Evolutionary conservation across 345 rosid species (phyloP).

Genomic region (Reutealis trisperma): DNA sequence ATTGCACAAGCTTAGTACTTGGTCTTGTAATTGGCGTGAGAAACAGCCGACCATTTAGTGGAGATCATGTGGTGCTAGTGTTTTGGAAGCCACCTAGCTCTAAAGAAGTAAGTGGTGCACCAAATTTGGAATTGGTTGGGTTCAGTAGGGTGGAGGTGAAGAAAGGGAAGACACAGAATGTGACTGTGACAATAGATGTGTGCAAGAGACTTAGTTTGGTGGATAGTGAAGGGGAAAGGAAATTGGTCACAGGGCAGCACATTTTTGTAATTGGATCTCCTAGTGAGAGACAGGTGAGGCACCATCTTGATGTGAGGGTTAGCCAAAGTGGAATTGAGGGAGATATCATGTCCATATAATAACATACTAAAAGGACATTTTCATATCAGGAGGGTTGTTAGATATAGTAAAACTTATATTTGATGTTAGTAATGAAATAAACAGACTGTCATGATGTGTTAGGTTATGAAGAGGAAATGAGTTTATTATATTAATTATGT

Average conservation of each 20-base stretch:
- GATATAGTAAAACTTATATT: too few relatives aligned
- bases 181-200: slow-evolving; percentile 41
- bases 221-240: slow-evolving; percentile 54
- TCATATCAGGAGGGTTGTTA: too few relatives aligned
- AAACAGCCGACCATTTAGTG: slow-evolving; percentile 45
- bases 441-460: too few relatives aligned
- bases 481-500: too few relatives aligned
- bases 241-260: slow-evolving; percentile 42
- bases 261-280: slow-evolving; percentile 44
- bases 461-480: too few relatives aligned
- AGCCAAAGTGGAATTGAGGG: slow-evolving; percentile 17
- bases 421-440: too few relatives aligned
- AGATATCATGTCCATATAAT: background rate
- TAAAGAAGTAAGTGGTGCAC: slow-evolving; percentile 33
- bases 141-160: slow-evolving; percentile 52
- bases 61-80: slow-evolving; percentile 56
- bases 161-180: slow-evolving; percentile 40
- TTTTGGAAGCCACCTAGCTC: slow-evolving; percentile 52
- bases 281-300: slow-evolving; percentile 41
- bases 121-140: slow-evolving; percentile 48
- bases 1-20: slow-evolving; percentile 36
- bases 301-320: slow-evolving; percentile 39
- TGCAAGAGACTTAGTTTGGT: slow-evolving; percentile 52
- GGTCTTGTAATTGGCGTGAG: slow-evolving; percentile 40
- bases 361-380: too few relatives aligned